Base-by-base conservation (phyloP, 2,329 filamentous ascomycete genomes). In the Pleoardoris graminearum region DNA sequence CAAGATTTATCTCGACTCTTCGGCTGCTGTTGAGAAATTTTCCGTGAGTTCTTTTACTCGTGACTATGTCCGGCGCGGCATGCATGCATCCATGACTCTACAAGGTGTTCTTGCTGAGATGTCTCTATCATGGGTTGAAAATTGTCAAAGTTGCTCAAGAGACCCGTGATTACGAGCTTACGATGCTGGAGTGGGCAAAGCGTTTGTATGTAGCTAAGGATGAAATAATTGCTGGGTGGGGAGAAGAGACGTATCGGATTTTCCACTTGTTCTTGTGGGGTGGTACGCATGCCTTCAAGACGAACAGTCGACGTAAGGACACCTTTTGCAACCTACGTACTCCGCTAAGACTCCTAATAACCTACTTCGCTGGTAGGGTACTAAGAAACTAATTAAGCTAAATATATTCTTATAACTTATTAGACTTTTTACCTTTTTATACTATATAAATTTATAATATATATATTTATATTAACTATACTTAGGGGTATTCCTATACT, bases 171-270 rank as follows among this genome's bases (percentile, higher is more conserved):
- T 53, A 53, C 38, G 50, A 48, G 33, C 50, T 53, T 43, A 53
- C 50, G 21, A 53, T 53, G 50, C 16, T 48, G 45, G 50, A 48
- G 32, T 53, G 50, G 50, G 50, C 50, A 22, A 53, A 53, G 38
- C 50, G 50, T 39, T 44, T 53, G 23, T 44, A 53, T 23, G 50
- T 33, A 29, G 45, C 44, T 22, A 53, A 53, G 44, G 44, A 44
- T 29, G n/a, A 53, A 10, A 39, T 53, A 12, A 44, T 53, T 44
- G 37, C 44, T 37, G 16, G 23, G 41, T 48, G 50, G 50, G 50
- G 50, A 17, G 50, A 53, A 25, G 44, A 48, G 22, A 53, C 50
- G 21, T 53, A 53, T 22, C 50, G 50, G 38, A 25, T 53, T 7
- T 53, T 53, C 33, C 44, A 41, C 22, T 37, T 53, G 29, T 53